phyloP scores from a whole-genome alignment of 805 yeast genomes.

The Starmerella apicola region DNA sequence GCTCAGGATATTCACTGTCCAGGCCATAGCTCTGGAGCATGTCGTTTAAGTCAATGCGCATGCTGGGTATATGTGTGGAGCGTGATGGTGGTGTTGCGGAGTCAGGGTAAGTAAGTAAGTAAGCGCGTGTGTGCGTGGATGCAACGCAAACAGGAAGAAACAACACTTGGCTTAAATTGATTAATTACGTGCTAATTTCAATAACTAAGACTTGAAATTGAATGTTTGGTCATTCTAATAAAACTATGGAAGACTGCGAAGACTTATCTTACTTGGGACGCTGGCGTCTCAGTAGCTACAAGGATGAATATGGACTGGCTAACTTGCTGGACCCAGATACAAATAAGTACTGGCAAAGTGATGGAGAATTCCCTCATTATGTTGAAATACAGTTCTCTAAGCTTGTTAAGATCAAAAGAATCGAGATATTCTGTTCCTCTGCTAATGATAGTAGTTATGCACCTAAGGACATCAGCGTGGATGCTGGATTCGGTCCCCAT shows the following conservation, averaged over 20 bases:
- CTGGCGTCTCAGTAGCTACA: slow-evolving; percentile 38
- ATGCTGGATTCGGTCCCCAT: slow-evolving; percentile 71
- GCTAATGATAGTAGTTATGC: slow-evolving; percentile 82
- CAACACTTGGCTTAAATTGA: too few species aligned
- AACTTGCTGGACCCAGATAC: slow-evolving; percentile 62
- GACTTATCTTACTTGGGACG: slow-evolving; percentile 73
- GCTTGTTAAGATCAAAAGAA: slow-evolving; percentile 51
- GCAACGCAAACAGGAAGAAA: too few species aligned
- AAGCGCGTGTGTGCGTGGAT: too few species aligned
- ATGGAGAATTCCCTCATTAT: slow-evolving; percentile 79
- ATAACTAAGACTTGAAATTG: too few species aligned
- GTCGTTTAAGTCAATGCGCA: background rate
- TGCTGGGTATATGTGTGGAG: too few species aligned
- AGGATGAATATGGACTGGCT: slow-evolving; percentile 59
- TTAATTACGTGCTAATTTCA: too few species aligned
- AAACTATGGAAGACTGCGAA: background rate
- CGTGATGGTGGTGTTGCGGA: too few species aligned
- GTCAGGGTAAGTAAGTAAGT: too few species aligned
- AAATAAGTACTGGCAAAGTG: slow-evolving; percentile 82
- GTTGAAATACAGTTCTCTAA: slow-evolving; percentile 71
- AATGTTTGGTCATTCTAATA: too few species aligned
- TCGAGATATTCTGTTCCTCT: slow-evolving; percentile 62
- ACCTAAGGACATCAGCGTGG: slow-evolving; percentile 53
- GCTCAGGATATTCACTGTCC: slow-evolving; percentile 15
- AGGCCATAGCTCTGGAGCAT: slow-evolving; percentile 19